These are phyloP conservation scores for Cucumis cinereus DNA, from an alignment of 306 rosid species.

Conservation along the genomic window DNA sequence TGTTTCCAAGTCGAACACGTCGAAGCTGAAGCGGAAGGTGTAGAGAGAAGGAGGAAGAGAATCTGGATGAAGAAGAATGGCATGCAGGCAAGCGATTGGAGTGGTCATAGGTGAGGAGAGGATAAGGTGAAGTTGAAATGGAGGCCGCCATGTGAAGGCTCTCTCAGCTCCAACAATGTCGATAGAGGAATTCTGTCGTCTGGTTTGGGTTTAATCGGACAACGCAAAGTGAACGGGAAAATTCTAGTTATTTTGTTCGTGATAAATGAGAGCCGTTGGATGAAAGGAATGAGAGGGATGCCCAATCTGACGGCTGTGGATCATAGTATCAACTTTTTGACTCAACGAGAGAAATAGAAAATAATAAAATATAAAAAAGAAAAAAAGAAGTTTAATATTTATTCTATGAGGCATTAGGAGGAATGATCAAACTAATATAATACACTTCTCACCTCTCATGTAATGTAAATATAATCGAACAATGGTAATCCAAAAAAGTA, in stretches of 20 bases:
- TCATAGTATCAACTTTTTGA: background rate
- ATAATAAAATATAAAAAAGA: background rate
- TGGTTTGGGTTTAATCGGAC: constrained; percentile 17
- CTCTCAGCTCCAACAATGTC: background rate
- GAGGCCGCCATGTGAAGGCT: constrained; percentile 54
- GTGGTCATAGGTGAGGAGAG: constrained; percentile 21
- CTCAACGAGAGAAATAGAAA: too few relatives aligned
- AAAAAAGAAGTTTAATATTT: too few relatives aligned
- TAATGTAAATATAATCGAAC: too few relatives aligned
- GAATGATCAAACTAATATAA: too few relatives aligned
- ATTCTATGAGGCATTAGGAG: too few relatives aligned
- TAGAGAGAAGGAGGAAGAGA: constrained; percentile 24
- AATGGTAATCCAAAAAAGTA: too few relatives aligned
- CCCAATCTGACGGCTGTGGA: background rate
- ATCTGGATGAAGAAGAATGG: constrained; percentile 14
- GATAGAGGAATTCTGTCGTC: background rate
- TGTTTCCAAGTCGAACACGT: constrained; percentile 20
- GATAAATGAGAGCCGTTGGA: background rate
- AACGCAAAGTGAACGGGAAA: background rate
- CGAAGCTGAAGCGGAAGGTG: constrained; percentile 39
- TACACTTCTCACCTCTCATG: too few relatives aligned
- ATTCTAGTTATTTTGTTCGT: background rate
- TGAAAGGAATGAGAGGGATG: background rate
- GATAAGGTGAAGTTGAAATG: constrained; percentile 30
- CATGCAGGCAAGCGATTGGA: constrained; percentile 20